Evolutionary conservation across 352 stramenopile species (phyloP).

Genomic region (Phytophthora meadii): DNA sequence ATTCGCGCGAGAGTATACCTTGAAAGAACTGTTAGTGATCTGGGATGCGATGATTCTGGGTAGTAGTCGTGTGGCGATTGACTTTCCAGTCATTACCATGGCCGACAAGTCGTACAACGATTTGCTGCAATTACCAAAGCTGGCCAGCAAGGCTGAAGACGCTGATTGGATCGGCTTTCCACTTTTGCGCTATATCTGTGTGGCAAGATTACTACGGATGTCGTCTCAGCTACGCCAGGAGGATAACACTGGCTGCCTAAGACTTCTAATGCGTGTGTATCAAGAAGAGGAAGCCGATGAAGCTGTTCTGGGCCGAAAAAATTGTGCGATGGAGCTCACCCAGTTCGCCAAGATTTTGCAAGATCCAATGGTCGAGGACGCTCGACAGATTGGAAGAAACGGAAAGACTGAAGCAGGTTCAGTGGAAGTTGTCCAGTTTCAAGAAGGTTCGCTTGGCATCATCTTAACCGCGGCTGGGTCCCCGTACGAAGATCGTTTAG

Average conservation of each 20-base stretch:
- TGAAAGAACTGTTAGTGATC: conserved; percentile 65
- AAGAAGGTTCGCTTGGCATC: conserved; percentile 68
- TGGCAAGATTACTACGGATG: conserved; percentile 67
- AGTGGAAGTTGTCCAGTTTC: conserved; percentile 73
- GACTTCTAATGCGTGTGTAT: conserved; percentile 76
- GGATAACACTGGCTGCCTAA: conserved; percentile 77
- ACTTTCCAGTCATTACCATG: conserved; percentile 47
- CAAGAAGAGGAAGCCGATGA: conserved; percentile 29
- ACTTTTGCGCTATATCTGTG: conserved; percentile 72
- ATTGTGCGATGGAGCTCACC: conserved; percentile 42
- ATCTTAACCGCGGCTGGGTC: conserved; percentile 60
- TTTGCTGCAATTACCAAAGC: conserved; percentile 44
- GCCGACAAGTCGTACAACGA: conserved; percentile 43
- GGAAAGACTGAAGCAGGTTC: neutral
- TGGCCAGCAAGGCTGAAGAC: conserved; percentile 26
- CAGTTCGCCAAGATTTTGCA: conserved; percentile 63
- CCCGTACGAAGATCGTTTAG: conserved; percentile 62
- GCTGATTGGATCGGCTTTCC: conserved; percentile 65
- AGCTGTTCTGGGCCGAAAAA: conserved; percentile 5
- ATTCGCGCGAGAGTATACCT: conserved; percentile 77
- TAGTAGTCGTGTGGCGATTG: conserved; percentile 31
- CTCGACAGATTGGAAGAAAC: conserved; percentile 5
- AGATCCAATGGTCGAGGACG: conserved; percentile 60
- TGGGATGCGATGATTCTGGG: conserved; percentile 81
- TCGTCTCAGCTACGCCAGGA: conserved; percentile 55